Evolutionary conservation across 2,329 filamentous ascomycete species (phyloP), one percentile per base, ranked within the genome.

Genomic region (Claviceps spartinae): DNA sequence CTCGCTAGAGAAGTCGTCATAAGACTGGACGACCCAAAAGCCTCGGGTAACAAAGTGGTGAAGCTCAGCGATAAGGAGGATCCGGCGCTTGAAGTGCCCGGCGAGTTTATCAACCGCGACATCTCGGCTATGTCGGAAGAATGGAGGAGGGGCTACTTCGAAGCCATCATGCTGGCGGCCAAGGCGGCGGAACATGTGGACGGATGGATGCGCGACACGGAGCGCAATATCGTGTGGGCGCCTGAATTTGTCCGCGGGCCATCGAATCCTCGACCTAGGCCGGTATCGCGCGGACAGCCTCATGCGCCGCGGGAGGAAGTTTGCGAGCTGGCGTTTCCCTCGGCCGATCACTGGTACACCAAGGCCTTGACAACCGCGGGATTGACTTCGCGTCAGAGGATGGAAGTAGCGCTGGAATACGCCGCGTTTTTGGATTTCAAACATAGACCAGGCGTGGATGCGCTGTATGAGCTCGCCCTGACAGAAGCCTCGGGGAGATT

Each of bases 381-480:
- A 1, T 87, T 97, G 60, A 83, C 79, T 1, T 75, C 79, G n/a
- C 76, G 81, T 52, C 88, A 97, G 66, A 83, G 82, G 60, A 73
- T 96, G 49, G 83, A 91, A 53, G 89, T 90, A 4, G 85, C 87
- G 3, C 70, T 95, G 43, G 84, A 83, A 1, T 95, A 90, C 63
- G 91, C 85, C 2, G 84, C 87, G 51, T 96, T 86, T 79, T 74
- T 95, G 41, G 86, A 89, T 58, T 91, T 81, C 69, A 91, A 90
- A 68, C 74, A 79, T 1, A 65, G 81, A 26, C 68, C 75, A 1
- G 78, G 79, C 0, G 83, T 88, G 0, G 75, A 81, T 51, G 79
- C 85, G 55, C 82, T 89, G 70, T 90, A 88, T 65, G 74, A 75
- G 55, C 83, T 86, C 76, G 88, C 84, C 1, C 70, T 95, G 42